phyloP scores from a whole-genome alignment of 257 asterid species.

The Nicotiana paniculata region DNA sequence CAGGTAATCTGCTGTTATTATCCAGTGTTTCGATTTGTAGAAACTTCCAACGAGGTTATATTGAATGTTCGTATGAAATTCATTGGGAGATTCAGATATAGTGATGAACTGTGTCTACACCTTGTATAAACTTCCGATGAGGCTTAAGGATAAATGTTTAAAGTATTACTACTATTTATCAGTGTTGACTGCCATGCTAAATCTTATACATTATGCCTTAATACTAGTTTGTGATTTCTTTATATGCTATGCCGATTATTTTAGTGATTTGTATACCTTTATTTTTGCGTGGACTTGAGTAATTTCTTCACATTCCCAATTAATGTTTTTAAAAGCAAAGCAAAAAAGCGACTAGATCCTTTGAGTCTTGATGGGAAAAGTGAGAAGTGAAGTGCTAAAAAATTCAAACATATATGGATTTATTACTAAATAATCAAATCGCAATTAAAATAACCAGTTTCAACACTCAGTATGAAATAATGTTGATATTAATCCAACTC shows the following conservation, averaged over 20 bases:
- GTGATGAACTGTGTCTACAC: not conserved
- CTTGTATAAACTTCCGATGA: not conserved
- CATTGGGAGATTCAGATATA: not conserved
- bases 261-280: not conserved
- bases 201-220: not conserved
- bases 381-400: no score
- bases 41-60: not conserved
- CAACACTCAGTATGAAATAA: no score
- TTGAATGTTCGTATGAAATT: not conserved
- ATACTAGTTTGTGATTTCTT: not conserved
- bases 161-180: not conserved
- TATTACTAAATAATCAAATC: no score
- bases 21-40: not conserved
- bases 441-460: no score
- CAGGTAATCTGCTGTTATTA: slow-evolving; percentile 36
- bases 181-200: not conserved
- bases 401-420: no score
- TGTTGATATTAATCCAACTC: no score
- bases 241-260: not conserved
- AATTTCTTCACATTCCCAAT: not conserved
- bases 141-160: not conserved
- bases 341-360: no score
- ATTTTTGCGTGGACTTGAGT: not conserved
- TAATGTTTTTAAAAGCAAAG: no score
- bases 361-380: no score